Conservation (phyloP, 2,329 filamentous ascomycete species). For the Didymella arachidicola region DNA sequence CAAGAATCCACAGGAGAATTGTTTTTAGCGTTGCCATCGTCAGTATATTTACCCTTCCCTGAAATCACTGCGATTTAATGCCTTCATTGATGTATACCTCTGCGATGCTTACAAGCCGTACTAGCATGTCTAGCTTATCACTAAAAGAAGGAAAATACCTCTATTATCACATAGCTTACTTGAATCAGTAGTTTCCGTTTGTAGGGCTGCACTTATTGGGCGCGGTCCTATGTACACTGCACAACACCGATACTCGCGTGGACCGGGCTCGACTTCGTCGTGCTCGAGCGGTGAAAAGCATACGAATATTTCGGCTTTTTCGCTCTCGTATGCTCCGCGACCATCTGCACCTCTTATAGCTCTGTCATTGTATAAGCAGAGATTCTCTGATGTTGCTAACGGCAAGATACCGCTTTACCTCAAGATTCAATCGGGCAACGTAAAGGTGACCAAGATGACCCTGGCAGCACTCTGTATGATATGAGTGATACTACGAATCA, state of each 20-base stretch:
- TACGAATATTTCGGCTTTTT: constrained; percentile 32
- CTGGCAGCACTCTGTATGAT: constrained; percentile 50
- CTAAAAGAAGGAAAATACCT: too few relatives aligned
- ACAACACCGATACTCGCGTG: constrained; percentile 14
- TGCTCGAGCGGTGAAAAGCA: constrained; percentile 9
- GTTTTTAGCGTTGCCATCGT: too few relatives aligned
- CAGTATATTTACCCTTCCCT: too few relatives aligned
- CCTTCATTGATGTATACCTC: too few relatives aligned
- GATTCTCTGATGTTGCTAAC: constrained; percentile 35
- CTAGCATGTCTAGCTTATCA: too few relatives aligned
- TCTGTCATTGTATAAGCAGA: constrained; percentile 44
- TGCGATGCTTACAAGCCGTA: too few relatives aligned
- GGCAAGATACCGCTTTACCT: constrained; percentile 35
- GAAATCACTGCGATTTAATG: too few relatives aligned
- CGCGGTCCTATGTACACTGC: too few relatives aligned
- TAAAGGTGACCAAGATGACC: constrained; percentile 47
- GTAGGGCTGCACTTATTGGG: too few relatives aligned
- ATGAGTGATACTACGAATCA: constrained; percentile 51
- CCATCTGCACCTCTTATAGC: constrained; percentile 44
- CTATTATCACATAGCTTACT: too few relatives aligned
- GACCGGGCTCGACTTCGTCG: constrained; percentile 17
- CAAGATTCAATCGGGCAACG: constrained; percentile 29
- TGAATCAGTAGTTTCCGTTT: too few relatives aligned
- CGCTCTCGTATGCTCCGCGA: constrained; percentile 38
- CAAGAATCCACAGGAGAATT: too few relatives aligned